Base-by-base conservation (phyloP, 2,329 filamentous ascomycete species). In the Phyllosticta paracitricarpa region DNA sequence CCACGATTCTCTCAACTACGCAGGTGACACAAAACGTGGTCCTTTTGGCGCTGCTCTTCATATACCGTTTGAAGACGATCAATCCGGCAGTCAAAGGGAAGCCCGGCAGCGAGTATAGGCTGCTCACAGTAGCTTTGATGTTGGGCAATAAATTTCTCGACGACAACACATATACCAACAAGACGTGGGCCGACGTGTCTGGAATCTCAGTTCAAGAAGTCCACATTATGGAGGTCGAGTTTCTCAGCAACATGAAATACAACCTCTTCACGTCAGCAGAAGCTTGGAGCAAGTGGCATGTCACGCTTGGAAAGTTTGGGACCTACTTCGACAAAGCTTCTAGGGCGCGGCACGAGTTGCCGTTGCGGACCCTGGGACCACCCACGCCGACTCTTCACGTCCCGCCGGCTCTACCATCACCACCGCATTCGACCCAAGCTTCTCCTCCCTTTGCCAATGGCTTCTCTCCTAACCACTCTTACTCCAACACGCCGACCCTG, bases 161-260 rank as follows among this genome's bases (percentile, higher is more conserved):
- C 71, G 94, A 99, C 74, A 99, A 97, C 73, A 97, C 94, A 0
- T 99, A 99, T 76, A 97, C 94, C 48, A 99, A 99, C 79, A 97
- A 97, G 79, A 99, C 94, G 0, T 99, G 94, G 94, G 94, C 93
- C 2, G 94, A 99, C 69, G 94, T 99, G 10, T 97, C 94, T 0
- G 89, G 89, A 54, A 96, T 99, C 64, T 86, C 89, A 1, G 93
- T 97, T 12, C 86, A 88, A 63, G 94, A 99, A 75, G 96, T 99
- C 58, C 94, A 99, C 72, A 89, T 97, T 54, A 99, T 99, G 94
- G 94, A 99, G 73, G 94, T 99, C n/a, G 94, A 99, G 73, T 99
- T 99, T 69, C 79, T 99, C 65, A 97, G 93, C 79, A 97, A 97
- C 75, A 96, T 99, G 87, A 86, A 93, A 69, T 99, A 97, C 76